Conservation (phyloP, 768 basidiomycete species). For the Tylopilus subfusipes region DNA sequence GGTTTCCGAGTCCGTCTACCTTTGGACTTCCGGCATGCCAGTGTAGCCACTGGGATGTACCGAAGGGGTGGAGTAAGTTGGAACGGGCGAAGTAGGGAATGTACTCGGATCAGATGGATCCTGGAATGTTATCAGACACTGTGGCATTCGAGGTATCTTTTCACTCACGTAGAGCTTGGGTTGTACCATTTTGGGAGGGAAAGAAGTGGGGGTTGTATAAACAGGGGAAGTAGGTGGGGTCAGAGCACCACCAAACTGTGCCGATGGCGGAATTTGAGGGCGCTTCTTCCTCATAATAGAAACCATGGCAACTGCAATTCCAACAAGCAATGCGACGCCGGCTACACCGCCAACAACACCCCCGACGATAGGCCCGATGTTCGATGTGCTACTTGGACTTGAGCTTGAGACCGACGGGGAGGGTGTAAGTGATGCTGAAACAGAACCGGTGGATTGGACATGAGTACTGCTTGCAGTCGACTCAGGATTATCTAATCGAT, state of each 20-base stretch:
- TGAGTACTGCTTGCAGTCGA: slow-evolving; percentile 8
- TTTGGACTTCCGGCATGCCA: slow-evolving; percentile 28
- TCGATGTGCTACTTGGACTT: neutral
- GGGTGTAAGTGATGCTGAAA: neutral
- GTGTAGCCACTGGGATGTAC: slow-evolving; percentile 20
- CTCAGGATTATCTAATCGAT: neutral
- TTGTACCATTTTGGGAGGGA: slow-evolving; percentile 19
- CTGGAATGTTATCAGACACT: slow-evolving; percentile 16
- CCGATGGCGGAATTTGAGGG: slow-evolving; percentile 19
- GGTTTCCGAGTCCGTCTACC: neutral
- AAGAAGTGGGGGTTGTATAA: slow-evolving; percentile 10
- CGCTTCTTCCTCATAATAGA: slow-evolving; percentile 32
- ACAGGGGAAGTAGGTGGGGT: neutral
- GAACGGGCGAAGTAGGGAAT: slow-evolving; percentile 30
- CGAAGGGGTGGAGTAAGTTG: slow-evolving; percentile 11
- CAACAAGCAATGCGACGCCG: slow-evolving; percentile 39
- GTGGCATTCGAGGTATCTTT: neutral
- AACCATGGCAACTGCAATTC: slow-evolving; percentile 36
- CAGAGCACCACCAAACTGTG: slow-evolving; percentile 2
- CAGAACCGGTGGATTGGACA: slow-evolving; percentile 26
- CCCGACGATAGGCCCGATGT: neutral
- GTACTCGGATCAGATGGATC: slow-evolving; percentile 38
- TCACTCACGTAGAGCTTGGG: slow-evolving; percentile 30
- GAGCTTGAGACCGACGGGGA: neutral
- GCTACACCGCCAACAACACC: neutral